These are phyloP conservation scores for Xerocomus brunneocitrinus DNA, from an alignment of 768 basidiomycete genomes.

Conservation along the genomic window DNA sequence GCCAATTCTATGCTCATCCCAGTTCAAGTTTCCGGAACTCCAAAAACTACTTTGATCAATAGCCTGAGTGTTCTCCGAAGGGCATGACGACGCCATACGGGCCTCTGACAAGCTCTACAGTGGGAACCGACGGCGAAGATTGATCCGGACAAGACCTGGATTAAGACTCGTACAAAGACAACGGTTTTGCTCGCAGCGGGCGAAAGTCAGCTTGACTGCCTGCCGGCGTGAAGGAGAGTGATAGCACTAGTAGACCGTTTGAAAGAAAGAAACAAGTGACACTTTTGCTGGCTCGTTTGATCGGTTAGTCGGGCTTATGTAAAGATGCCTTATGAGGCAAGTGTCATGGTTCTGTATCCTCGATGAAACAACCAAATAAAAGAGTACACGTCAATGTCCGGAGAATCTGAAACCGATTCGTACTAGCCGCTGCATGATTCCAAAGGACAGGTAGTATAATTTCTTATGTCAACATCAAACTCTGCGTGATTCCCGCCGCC, in stretches of 20 bases:
- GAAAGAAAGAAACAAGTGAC: not conserved
- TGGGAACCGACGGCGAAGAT: not conserved
- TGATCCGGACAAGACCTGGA: not conserved
- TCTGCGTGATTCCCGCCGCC: too few relatives aligned
- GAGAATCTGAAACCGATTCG: too few relatives aligned
- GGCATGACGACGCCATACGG: slow-evolving; percentile 37
- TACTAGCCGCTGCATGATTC: too few relatives aligned
- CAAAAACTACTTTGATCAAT: slow-evolving; percentile 65
- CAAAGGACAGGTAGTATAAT: too few relatives aligned
- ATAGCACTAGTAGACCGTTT: not conserved
- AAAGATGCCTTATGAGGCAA: not conserved
- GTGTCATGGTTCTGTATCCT: not conserved
- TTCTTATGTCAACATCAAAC: too few relatives aligned
- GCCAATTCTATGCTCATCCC: slow-evolving; percentile 63
- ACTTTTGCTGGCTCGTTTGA: not conserved
- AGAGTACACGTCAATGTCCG: not conserved
- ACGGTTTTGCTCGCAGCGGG: not conserved
- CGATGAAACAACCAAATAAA: not conserved
- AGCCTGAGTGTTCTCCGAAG: slow-evolving; percentile 43
- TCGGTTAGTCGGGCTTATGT: not conserved
- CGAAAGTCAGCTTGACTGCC: slow-evolving; percentile 6
- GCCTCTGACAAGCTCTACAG: not conserved
- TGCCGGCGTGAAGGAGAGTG: slow-evolving; percentile 1
- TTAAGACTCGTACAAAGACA: slow-evolving; percentile 6
- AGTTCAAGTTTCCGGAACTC: slow-evolving; percentile 47